A percentile compares a stretch with the other conserved stretches of the same genome.
These are phyloP conservation scores for Acanthochlamys bracteata DNA, from an alignment of 106 monocot genomes.

Conservation along the genomic window DNA sequence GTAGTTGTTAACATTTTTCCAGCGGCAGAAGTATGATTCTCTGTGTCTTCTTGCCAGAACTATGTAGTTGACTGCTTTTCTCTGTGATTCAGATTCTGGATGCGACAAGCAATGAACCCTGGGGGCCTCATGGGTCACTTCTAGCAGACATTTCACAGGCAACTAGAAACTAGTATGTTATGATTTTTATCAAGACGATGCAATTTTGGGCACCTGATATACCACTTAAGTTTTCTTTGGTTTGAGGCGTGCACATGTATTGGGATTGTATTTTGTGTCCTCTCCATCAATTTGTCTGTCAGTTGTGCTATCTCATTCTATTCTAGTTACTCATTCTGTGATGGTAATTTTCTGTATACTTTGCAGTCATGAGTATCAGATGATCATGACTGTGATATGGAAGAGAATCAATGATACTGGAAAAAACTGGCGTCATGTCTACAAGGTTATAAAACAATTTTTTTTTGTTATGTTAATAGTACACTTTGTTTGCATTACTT, in stretches of 20 bases:
- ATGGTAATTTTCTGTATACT: conserved; percentile 2
- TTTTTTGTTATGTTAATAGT: not conserved
- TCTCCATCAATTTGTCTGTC: not conserved
- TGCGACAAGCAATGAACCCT: conserved; percentile 96
- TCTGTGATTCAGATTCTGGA: conserved; percentile 69
- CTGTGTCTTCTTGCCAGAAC: too few relatives aligned
- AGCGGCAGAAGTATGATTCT: too few relatives aligned
- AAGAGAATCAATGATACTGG: conserved; percentile 95
- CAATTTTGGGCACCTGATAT: not conserved
- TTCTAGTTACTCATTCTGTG: not conserved
- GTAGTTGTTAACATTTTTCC: too few relatives aligned
- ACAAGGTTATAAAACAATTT: conserved; percentile 45
- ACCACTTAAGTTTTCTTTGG: not conserved
- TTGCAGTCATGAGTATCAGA: conserved; percentile 89
- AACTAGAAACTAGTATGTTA: conserved; percentile 69
- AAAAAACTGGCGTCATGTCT: conserved; percentile 99
- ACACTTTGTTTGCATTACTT: not conserved
- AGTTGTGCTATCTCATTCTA: not conserved
- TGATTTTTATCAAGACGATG: not conserved
- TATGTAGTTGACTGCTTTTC: not conserved
- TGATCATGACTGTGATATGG: conserved; percentile 89
- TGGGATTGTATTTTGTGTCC: not conserved
- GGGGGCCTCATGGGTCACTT: conserved; percentile 94
- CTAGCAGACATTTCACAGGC: conserved; percentile 91
- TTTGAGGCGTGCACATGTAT: not conserved